Conservation (phyloP, 2,329 filamentous ascomycete species). For the Intubia oerlemansii region DNA sequence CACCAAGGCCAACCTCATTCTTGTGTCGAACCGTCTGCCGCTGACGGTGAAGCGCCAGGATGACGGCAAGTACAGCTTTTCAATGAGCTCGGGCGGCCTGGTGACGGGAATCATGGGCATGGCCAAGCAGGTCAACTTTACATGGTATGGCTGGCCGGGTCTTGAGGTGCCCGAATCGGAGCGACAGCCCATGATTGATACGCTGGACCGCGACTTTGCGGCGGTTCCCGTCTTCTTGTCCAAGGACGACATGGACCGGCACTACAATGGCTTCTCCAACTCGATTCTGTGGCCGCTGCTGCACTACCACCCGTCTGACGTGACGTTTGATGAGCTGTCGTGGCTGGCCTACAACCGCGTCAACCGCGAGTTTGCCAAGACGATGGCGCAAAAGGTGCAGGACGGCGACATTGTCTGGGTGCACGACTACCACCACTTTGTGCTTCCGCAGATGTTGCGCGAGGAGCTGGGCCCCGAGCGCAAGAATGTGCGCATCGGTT, state of each 20-base stretch:
- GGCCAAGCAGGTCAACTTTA: conserved; percentile 80
- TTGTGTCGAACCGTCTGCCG: conserved; percentile 85
- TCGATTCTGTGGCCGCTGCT: conserved; percentile 97
- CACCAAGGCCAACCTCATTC: conserved; percentile 14
- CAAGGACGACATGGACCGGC: conserved; percentile 78
- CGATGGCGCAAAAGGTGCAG: conserved; percentile 67
- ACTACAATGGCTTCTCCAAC: conserved; percentile 98
- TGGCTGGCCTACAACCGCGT: conserved; percentile 90
- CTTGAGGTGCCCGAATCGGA: conserved; percentile 78
- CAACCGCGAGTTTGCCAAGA: conserved; percentile 78
- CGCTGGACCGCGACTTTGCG: conserved; percentile 69
- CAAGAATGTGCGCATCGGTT: conserved; percentile 92
- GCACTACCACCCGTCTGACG: conserved; percentile 96
- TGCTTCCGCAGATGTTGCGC: conserved; percentile 84
- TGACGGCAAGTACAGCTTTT: conserved; percentile 80
- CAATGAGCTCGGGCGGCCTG: conserved; percentile 90
- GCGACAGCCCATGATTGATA: conserved; percentile 48
- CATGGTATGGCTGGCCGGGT: conserved; percentile 98
- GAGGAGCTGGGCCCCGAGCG: conserved; percentile 63
- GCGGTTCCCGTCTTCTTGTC: conserved; percentile 85
- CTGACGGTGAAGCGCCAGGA: conserved; percentile 91
- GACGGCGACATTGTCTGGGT: conserved; percentile 96
- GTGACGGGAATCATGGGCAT: conserved; percentile 85
- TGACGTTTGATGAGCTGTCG: conserved; percentile 87
- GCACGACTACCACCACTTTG: conserved; percentile 96